phyloP scores from a whole-genome alignment of 2,329 filamentous ascomycete species.

The Emericellopsis atlantica region DNA sequence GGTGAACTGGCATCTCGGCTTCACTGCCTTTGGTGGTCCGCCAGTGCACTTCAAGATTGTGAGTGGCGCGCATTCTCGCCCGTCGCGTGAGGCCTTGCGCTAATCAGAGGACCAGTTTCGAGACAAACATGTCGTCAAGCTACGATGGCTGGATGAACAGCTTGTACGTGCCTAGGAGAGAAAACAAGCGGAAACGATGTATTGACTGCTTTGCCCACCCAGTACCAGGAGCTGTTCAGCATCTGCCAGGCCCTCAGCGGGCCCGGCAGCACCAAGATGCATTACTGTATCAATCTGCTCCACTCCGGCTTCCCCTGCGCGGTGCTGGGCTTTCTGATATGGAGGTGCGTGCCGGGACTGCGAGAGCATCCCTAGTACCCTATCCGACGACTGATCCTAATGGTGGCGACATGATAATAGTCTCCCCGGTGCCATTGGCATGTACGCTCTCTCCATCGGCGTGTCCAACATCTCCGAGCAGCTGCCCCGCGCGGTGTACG shows the following conservation, averaged over 20 bases:
- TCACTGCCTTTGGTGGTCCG: constrained; percentile 54
- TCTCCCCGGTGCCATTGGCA: constrained; percentile 57
- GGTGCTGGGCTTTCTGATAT: constrained; percentile 46
- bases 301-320: constrained; percentile 47
- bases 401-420: constrained; percentile 22
- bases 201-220: background rate
- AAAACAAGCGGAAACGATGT: background rate
- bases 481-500: constrained; percentile 52
- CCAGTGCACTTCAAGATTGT: constrained; percentile 57
- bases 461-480: constrained; percentile 45
- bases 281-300: constrained; percentile 54
- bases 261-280: constrained; percentile 59
- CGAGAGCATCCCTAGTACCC: background rate
- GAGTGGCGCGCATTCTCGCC: background rate
- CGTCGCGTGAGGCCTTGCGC: too few species aligned
- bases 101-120: constrained; percentile 25
- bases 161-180: constrained; percentile 26
- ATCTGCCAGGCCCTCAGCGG: constrained; percentile 56
- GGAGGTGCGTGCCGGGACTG: constrained; percentile 32
- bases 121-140: constrained; percentile 45
- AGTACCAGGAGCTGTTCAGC: constrained; percentile 64
- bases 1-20: constrained; percentile 46
- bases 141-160: constrained; percentile 57
- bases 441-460: constrained; percentile 55
- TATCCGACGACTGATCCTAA: background rate